A percentile compares a stretch with the other conserved stretches of the same genome.
Conservation (phyloP, 176 grass and related monocot genomes). For the Phoenix dactylifera region DNA sequence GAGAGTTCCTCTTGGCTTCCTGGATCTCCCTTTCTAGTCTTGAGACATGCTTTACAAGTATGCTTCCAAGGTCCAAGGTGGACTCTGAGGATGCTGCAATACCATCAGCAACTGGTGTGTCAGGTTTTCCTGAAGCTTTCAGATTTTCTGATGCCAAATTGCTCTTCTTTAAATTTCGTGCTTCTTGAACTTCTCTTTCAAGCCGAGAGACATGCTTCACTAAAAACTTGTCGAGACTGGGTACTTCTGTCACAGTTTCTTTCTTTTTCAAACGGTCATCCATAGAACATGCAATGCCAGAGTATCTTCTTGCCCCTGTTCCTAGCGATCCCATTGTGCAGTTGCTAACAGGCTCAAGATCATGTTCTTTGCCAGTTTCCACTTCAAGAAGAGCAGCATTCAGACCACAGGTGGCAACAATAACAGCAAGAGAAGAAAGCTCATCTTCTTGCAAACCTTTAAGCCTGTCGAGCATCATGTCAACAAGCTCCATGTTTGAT, state of each 20-base stretch:
- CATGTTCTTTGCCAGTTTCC: slow-evolving; percentile 34
- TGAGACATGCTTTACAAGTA: slow-evolving; percentile 54
- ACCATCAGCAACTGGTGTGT: background rate
- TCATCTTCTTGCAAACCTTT: slow-evolving; percentile 77
- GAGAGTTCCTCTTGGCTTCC: slow-evolving; percentile 42
- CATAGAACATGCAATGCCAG: slow-evolving; percentile 32
- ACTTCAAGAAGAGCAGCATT: slow-evolving; percentile 62
- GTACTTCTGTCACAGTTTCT: slow-evolving; percentile 36
- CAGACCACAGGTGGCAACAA: slow-evolving; percentile 86
- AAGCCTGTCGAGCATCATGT: slow-evolving; percentile 58
- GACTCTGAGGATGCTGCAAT: slow-evolving; percentile 10
- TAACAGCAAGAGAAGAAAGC: slow-evolving; percentile 71
- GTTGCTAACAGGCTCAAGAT: slow-evolving; percentile 2
- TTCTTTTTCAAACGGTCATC: slow-evolving; percentile 33
- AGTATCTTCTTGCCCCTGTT: slow-evolving; percentile 36
- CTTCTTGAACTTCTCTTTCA: slow-evolving; percentile 63
- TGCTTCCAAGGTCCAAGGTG: slow-evolving; percentile 31
- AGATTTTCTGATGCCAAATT: background rate
- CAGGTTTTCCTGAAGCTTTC: slow-evolving; percentile 10
- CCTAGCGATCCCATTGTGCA: background rate
- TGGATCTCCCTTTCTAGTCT: slow-evolving; percentile 54
- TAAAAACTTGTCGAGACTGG: slow-evolving; percentile 82
- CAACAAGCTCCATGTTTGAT: slow-evolving; percentile 33
- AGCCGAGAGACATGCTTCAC: slow-evolving; percentile 52
- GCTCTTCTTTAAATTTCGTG: slow-evolving; percentile 36